Percentiles rank a stretch among this genome's conserved stretches.
phyloP scores from a whole-genome alignment of 169 alveolate species.

The Plasmodium reichenowi region DNA sequence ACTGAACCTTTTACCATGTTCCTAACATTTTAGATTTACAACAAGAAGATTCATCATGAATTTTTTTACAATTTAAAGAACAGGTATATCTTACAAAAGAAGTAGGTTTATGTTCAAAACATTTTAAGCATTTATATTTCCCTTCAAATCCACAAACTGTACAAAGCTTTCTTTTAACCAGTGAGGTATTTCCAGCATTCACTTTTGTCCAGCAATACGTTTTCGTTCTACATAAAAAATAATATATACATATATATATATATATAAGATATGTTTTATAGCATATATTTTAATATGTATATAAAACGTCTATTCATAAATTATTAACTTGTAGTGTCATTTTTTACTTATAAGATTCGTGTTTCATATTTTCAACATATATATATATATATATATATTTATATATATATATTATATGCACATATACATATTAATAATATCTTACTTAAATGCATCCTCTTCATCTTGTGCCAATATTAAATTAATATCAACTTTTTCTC shows the following conservation, averaged over 20 bases:
- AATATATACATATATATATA: background rate
- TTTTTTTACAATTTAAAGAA: conserved; percentile 82
- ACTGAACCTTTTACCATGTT: conserved; percentile 28
- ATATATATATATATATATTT: conserved; percentile 10
- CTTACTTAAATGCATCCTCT: conserved; percentile 84
- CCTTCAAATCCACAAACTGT: conserved; percentile 86
- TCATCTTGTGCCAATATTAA: conserved; percentile 85
- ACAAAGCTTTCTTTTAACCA: conserved; percentile 81
- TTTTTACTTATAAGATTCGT: too few relatives aligned
- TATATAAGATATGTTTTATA: background rate
- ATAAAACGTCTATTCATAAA: too few relatives aligned
- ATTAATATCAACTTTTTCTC: conserved; percentile 83
- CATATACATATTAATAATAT: background rate
- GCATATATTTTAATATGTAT: background rate
- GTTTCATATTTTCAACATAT: conserved; percentile 4
- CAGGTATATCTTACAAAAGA: conserved; percentile 81
- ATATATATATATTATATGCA: background rate
- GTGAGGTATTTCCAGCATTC: conserved; percentile 78
- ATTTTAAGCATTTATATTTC: conserved; percentile 83
- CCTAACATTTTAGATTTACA: conserved; percentile 79
- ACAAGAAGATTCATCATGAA: conserved; percentile 85
- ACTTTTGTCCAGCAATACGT: conserved; percentile 84
- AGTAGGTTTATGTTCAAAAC: conserved; percentile 80
- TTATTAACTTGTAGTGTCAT: too few relatives aligned
- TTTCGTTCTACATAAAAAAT: conserved; percentile 69